These are phyloP conservation scores for Boletus edulis DNA, from an alignment of 768 basidiomycete species.

Conservation along the genomic window DNA sequence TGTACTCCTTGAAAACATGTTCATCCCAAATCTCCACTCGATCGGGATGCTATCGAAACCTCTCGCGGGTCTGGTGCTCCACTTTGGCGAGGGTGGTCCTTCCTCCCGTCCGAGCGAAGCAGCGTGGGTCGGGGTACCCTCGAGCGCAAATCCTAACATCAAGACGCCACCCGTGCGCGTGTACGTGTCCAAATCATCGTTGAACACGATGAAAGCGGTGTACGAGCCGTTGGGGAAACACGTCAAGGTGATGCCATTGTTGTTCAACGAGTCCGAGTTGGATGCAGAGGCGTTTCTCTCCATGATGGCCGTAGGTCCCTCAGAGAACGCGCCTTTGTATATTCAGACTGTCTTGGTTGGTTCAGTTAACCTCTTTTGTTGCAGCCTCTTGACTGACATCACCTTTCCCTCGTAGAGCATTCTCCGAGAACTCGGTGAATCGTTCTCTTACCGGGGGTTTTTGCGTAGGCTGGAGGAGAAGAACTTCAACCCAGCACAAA, in stretches of 20 bases:
- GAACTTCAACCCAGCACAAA: slow-evolving; percentile 54
- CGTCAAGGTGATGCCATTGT: slow-evolving; percentile 49
- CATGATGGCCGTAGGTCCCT: slow-evolving; percentile 65
- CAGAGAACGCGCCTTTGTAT: slow-evolving; percentile 59
- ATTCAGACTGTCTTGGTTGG: slow-evolving; percentile 62
- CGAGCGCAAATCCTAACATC: slow-evolving; percentile 24
- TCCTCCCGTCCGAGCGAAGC: slow-evolving; percentile 58
- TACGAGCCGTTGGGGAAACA: slow-evolving; percentile 47
- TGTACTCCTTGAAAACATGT: slow-evolving; percentile 63
- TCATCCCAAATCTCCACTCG: slow-evolving; percentile 45
- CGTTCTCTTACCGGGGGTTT: slow-evolving; percentile 50
- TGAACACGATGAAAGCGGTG: slow-evolving; percentile 51
- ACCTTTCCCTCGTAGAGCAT: slow-evolving; percentile 38
- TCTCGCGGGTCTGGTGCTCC: slow-evolving; percentile 58
- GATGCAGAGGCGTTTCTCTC: slow-evolving; percentile 64
- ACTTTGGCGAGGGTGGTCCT: slow-evolving; percentile 62
- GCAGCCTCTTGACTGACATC: background rate
- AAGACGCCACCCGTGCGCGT: slow-evolving; percentile 36
- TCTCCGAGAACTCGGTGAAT: slow-evolving; percentile 57
- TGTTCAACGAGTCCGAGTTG: slow-evolving; percentile 54
- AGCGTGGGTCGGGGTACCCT: slow-evolving; percentile 48
- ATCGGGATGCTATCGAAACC: slow-evolving; percentile 52
- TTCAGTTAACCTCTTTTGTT: background rate
- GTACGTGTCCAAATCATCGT: slow-evolving; percentile 54
- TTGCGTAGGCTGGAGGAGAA: slow-evolving; percentile 38